Evolutionary conservation across 768 basidiomycete species (phyloP).

Genomic region (Lactarius trivialis): DNA sequence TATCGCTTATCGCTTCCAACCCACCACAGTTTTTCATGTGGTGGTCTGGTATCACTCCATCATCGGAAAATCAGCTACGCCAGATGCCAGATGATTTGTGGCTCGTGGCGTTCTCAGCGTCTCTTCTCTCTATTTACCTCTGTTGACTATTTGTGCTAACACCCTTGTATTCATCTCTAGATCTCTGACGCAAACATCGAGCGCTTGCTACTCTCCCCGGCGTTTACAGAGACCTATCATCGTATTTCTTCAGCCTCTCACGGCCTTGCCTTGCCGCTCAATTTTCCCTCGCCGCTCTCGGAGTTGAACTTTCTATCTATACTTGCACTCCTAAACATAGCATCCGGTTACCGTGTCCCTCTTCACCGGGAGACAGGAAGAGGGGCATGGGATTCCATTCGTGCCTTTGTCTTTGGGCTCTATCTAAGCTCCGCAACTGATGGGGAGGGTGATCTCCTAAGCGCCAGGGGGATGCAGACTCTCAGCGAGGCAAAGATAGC

Average conservation of each 20-base stretch:
- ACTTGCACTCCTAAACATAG: slow-evolving; percentile 77
- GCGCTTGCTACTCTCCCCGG: slow-evolving; percentile 55
- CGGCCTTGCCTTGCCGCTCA: slow-evolving; percentile 71
- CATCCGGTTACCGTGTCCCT: slow-evolving; percentile 69
- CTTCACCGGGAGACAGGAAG: slow-evolving; percentile 67
- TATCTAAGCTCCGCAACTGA: slow-evolving; percentile 59
- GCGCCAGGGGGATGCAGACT: slow-evolving; percentile 57
- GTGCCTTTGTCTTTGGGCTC: slow-evolving; percentile 63
- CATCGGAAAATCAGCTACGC: slow-evolving; percentile 1
- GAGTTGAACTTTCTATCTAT: slow-evolving; percentile 81
- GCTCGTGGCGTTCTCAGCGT: slow-evolving; percentile 10
- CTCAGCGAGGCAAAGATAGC: slow-evolving; percentile 55
- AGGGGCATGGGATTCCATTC: slow-evolving; percentile 80
- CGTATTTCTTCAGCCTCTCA: slow-evolving; percentile 52
- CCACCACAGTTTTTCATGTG: not conserved
- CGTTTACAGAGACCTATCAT: slow-evolving; percentile 56
- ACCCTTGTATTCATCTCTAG: slow-evolving; percentile 31
- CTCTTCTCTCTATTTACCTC: not conserved
- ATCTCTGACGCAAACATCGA: slow-evolving; percentile 51
- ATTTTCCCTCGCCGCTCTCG: slow-evolving; percentile 62
- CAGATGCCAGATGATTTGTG: not conserved
- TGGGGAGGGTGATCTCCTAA: slow-evolving; percentile 49
- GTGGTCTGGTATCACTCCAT: not conserved
- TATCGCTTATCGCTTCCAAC: not conserved
- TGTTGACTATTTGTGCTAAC: not conserved